Evolutionary conservation across 192 early-diverging fungal genomes (phyloP), one percentile per base, ranked within the genome.

Genomic region (Chytriomyces sp.): DNA sequence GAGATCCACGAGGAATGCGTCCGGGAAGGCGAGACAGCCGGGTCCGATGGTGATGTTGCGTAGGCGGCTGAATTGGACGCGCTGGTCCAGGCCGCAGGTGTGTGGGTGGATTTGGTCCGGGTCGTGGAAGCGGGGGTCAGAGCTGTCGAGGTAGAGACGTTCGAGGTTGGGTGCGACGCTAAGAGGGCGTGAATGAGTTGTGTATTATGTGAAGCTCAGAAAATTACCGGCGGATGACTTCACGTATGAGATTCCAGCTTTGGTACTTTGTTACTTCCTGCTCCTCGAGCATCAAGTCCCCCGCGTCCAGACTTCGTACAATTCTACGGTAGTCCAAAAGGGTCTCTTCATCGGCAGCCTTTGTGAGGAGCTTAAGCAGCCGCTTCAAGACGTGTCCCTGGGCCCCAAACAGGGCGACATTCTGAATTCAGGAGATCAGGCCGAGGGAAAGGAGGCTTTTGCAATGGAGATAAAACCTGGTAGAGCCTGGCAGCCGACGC

Each of bases 81-180:
- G 53, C 28, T 73, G 72, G 54, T 73, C 72, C 6, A 73, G 41
- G 55, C 72, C 72, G 60, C 72, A 73, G 25, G 60, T 64, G 2
- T 49, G 38, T 37, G 56, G 56, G 36, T 56, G 59, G 37, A 73
- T 64, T 22, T 36, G 26, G 2, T 73, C 72, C 1, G 53, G 33
- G 31, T 73, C 60, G 31, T 32, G 22, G 57, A 73, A 73, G 8
- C 72, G 60, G 8, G 32, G 14, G 41, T 73, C 72, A 1, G 61
- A 33, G 32, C 44, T 36, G 28, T 73, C 72, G n/a, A 73, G 36
- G 36, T 64, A 61, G 17, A 73, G 37, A 10, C 52, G n/a, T 26
- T 73, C 40, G 26, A 73, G 72, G 17, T 14, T 31, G 6, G 72
- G 72, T 14, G 72, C n/a, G 17, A 64, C 62, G 10, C 72, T 62